Base-by-base conservation (phyloP, 805 yeast genomes). In the Pichia exigua region DNA sequence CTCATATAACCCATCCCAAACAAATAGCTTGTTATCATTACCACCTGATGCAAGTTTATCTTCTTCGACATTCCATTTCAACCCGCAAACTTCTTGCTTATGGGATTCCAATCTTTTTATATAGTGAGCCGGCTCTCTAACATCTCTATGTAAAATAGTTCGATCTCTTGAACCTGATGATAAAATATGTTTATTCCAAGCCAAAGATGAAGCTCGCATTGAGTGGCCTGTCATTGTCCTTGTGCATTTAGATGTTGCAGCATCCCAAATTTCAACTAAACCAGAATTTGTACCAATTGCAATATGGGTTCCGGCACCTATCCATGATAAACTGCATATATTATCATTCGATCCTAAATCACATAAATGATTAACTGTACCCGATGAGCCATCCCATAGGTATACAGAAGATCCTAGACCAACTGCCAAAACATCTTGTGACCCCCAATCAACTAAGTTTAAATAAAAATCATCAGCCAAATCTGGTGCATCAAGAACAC, bases 401-500 rank as follows among this genome's bases (percentile, higher is more conserved):
- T 94, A 94, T 1, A 91, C 97, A 45, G 87, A 77, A 46, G 87
- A 82, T 0, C 94, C 95, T 44, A 94, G 72, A 0, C 97, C 98
- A 8, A 94, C 98, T 2, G 92, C 96, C 42, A 94, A 70, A 35
- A 87, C 71, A 66, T 92, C 95, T 52, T 84, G 88, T 26, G 88
- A 79, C 0, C 97, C 96, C 99, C 99, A 92, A 65, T 94, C 98
- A 1, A 94, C 86, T 51, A 94, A 73, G 61, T 94, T 94, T 47
- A 90, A 75, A 65, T 92, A 92, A 63, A 91, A 92, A 65, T 92
- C 98, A 65, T 94, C 98, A 7, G 89, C 89, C 22, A 94, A 72
- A 46, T 89, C 96, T 0, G 98, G 99, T 0, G 99, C 99, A 69
- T 92, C 99, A 44, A 92, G 75, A 6, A 92, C 97, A 51, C 96